Percentiles rank a stretch among this genome's conserved stretches.
Evolutionary conservation across 1,284 basidiomycete species (phyloP).

Genomic region (Sporisorium scitamineum): DNA sequence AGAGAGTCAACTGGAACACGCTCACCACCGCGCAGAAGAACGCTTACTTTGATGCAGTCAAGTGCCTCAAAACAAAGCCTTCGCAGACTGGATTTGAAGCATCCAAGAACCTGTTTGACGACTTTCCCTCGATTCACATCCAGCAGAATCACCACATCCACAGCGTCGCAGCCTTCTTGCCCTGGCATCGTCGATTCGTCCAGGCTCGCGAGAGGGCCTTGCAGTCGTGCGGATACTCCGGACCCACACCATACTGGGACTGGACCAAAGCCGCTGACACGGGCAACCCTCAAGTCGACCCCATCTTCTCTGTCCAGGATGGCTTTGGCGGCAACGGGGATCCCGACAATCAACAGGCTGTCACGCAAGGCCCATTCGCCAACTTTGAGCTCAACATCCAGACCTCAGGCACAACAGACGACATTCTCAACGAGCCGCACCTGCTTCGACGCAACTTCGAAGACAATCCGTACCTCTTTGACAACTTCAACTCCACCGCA

Average conservation of each 20-base stretch:
- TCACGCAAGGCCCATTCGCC: slow-evolving; percentile 9
- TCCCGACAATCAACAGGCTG: neutral
- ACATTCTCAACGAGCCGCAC: neutral
- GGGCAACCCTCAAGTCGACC: slow-evolving; percentile 3
- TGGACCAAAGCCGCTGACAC: slow-evolving; percentile 18
- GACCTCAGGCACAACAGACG: neutral
- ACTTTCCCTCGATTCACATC: slow-evolving; percentile 22
- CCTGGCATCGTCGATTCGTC: slow-evolving; percentile 25
- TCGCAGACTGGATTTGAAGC: neutral
- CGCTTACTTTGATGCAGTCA: slow-evolving; percentile 21
- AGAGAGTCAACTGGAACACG: slow-evolving; percentile 19
- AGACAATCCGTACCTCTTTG: neutral
- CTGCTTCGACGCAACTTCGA: slow-evolving; percentile 3
- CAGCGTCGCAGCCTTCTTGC: slow-evolving; percentile 16
- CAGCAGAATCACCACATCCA: slow-evolving; percentile 14
- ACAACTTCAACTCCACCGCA: slow-evolving; percentile 14
- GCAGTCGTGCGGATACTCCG: slow-evolving; percentile 11
- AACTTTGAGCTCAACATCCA: slow-evolving; percentile 11
- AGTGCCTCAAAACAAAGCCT: slow-evolving; percentile 22
- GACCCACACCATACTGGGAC: slow-evolving; percentile 24
- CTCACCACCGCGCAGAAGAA: slow-evolving; percentile 6
- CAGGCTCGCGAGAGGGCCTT: slow-evolving; percentile 21
- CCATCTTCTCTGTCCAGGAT: slow-evolving; percentile 1
- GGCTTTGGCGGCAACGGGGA: slow-evolving; percentile 17
- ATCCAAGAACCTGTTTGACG: slow-evolving; percentile 16